Base-by-base conservation (phyloP, 148 eudicot genomes). In the Diospyros lotus region DNA sequence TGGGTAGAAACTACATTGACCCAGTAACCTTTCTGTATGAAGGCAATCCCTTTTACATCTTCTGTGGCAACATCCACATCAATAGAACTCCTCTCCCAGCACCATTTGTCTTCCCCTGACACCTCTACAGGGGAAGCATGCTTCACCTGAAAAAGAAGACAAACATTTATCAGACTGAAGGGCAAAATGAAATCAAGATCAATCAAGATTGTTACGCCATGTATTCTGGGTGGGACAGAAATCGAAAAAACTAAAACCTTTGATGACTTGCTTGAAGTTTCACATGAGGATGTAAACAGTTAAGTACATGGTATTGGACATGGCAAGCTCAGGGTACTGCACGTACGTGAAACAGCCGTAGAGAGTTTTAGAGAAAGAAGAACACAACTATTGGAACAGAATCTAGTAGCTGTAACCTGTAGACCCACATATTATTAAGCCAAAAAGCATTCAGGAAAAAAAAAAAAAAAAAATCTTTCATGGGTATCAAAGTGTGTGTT, bases 11-110 rank as follows among this genome's bases (percentile, higher is more conserved):
- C 81, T 58, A 93, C 63, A 73, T 83, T 88, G 77, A 90, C 82
- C 97, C 90, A 93, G 67, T 89, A 95, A 64, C 99, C 97, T 82
- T 85, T 90, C 74, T 95, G 98, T 66, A 82, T 76, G 84, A 95
- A 91, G 52, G 80, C 50, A 74, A 93, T 79, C 72, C 88, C 94
- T 71, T 90, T 78, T 46, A 91, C 83, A 86, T 95, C 92, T 79
- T 89, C 98, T 39, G 85, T 83, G 59, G 90, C 94, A 77, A 93
- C 91, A 81, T 88, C 86, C 48, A 95, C 80, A 89, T 87, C 86
- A 50, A 84, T 48, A 76, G 76, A 82, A 66, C 76, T 88, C 87
- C 87, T 80, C 77, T 91, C 90, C 99, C 99, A 95, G 85, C 99
- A 95, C 99, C 99, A 93, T n/a, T 72, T 78, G 86, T 95, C 98